phyloP scores from a whole-genome alignment of 371 early-diverging fungal species.

The Mucor irregularis region DNA sequence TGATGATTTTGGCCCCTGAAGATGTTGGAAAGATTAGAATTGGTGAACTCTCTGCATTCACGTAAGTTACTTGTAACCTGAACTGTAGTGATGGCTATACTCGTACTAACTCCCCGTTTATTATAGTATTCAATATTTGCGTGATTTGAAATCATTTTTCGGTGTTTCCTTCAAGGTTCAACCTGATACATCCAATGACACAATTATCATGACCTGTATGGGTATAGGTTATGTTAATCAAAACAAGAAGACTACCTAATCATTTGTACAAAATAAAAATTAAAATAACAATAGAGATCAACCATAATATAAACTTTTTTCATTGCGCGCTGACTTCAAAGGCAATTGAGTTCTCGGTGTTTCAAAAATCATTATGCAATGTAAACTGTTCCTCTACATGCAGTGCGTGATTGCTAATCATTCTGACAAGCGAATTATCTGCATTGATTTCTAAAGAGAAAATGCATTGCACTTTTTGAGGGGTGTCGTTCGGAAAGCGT shows the following conservation, averaged over 20 bases:
- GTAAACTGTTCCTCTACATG: too few relatives aligned
- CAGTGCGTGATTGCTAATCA: too few relatives aligned
- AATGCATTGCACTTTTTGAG: too few relatives aligned
- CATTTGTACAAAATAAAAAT: constrained; percentile 13
- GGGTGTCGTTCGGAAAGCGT: too few relatives aligned
- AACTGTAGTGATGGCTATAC: not conserved
- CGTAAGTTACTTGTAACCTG: constrained; percentile 52
- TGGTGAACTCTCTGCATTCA: constrained; percentile 82
- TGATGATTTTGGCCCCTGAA: constrained; percentile 89
- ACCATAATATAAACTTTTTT: too few relatives aligned
- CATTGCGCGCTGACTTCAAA: too few relatives aligned
- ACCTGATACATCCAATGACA: constrained; percentile 69
- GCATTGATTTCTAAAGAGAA: too few relatives aligned
- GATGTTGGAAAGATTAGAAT: constrained; percentile 92
- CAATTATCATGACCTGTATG: constrained; percentile 83
- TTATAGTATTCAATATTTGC: constrained; percentile 79
- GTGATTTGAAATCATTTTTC: constrained; percentile 88
- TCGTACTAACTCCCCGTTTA: not conserved
- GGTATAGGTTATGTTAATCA: constrained; percentile 91
- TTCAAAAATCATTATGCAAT: too few relatives aligned
- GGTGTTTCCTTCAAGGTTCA: constrained; percentile 89
- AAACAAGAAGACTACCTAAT: constrained; percentile 76
- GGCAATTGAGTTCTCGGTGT: too few relatives aligned
- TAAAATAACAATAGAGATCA: too few relatives aligned
- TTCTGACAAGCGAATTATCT: too few relatives aligned